A percentile compares a stretch with the other conserved stretches of the same genome.
These are phyloP conservation scores for Pythium scleroteichum DNA, from an alignment of 352 stramenopile species.

Conservation along the genomic window DNA sequence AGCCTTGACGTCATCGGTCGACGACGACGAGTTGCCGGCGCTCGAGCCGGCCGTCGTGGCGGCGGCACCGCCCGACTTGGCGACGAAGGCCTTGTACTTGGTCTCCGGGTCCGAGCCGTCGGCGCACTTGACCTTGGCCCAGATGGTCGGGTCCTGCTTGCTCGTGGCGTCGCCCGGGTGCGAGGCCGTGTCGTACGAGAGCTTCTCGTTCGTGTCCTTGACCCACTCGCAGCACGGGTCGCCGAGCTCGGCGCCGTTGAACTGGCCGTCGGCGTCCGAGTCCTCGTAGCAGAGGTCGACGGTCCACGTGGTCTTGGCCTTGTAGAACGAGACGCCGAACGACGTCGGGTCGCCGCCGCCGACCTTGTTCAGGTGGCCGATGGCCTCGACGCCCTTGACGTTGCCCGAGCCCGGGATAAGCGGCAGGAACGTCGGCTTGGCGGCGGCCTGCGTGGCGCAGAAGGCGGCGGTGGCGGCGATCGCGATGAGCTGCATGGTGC, in stretches of 20 bases:
- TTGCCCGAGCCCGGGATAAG: slow-evolving; percentile 22
- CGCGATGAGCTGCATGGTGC: slow-evolving; percentile 22
- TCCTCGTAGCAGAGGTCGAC: slow-evolving; percentile 38
- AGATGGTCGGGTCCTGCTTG: slow-evolving; percentile 31
- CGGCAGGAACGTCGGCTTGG: slow-evolving; percentile 22
- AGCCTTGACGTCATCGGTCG: neutral
- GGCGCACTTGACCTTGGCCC: slow-evolving; percentile 26
- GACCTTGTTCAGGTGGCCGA: slow-evolving; percentile 38
- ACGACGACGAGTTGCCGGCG: neutral
- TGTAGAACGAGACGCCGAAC: slow-evolving; percentile 34
- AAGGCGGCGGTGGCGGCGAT: slow-evolving; percentile 7
- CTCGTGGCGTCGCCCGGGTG: slow-evolving; percentile 26
- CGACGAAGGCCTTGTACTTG: slow-evolving; percentile 27
- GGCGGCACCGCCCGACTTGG: slow-evolving; percentile 4
- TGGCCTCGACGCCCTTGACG: slow-evolving; percentile 22
- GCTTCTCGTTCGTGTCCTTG: slow-evolving; percentile 29
- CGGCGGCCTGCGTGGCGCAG: slow-evolving; percentile 15
- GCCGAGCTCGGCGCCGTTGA: slow-evolving; percentile 65
- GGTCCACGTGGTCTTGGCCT: slow-evolving; percentile 30
- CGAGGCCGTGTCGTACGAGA: slow-evolving; percentile 31
- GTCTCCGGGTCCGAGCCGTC: slow-evolving; percentile 27
- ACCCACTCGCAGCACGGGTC: slow-evolving; percentile 51
- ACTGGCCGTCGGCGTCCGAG: slow-evolving; percentile 33
- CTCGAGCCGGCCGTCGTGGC: neutral
- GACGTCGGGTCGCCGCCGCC: slow-evolving; percentile 34